A percentile compares a stretch with the other conserved stretches of the same genome.
phyloP scores from a whole-genome alignment of 345 rosid species.

The Gynandropsis gynandra region DNA sequence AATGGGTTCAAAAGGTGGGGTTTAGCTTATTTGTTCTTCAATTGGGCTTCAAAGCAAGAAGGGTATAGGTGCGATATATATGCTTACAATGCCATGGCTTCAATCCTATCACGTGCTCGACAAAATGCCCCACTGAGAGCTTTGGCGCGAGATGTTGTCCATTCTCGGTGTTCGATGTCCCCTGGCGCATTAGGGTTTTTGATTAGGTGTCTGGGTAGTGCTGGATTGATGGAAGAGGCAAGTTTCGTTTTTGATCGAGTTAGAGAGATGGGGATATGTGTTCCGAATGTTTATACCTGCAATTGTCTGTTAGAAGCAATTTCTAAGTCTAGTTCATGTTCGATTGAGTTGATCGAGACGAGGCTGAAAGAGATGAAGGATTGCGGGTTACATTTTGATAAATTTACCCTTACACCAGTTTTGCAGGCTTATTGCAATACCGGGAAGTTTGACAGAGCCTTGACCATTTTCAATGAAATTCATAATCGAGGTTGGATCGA shows the following conservation, averaged over 20 bases:
- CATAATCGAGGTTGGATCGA: slow-evolving; percentile 55
- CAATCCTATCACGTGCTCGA: slow-evolving; percentile 89
- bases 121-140: slow-evolving; percentile 56
- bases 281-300: slow-evolving; percentile 58
- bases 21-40: slow-evolving; percentile 47
- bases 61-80: slow-evolving; percentile 61
- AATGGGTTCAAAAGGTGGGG: slow-evolving; percentile 50
- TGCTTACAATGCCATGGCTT: slow-evolving; percentile 80
- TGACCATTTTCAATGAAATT: slow-evolving; percentile 51
- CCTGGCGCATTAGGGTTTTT: slow-evolving; percentile 81
- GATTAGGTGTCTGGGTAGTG: slow-evolving; percentile 65
- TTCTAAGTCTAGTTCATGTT: slow-evolving; percentile 37
- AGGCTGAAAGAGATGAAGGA: slow-evolving; percentile 61
- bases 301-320: slow-evolving; percentile 75
- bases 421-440: slow-evolving; percentile 61
- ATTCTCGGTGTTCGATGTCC: slow-evolving; percentile 50
- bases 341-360: slow-evolving; percentile 48
- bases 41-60: slow-evolving; percentile 54
- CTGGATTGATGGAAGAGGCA: slow-evolving; percentile 62
- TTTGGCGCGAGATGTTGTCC: slow-evolving; percentile 39
- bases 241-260: slow-evolving; percentile 55
- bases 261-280: slow-evolving; percentile 48
- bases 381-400: slow-evolving; percentile 46
- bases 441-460: slow-evolving; percentile 43
- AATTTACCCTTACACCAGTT: slow-evolving; percentile 68